Conservation (phyloP, 2,329 filamentous ascomycete species). For the Xylaria sp. region DNA sequence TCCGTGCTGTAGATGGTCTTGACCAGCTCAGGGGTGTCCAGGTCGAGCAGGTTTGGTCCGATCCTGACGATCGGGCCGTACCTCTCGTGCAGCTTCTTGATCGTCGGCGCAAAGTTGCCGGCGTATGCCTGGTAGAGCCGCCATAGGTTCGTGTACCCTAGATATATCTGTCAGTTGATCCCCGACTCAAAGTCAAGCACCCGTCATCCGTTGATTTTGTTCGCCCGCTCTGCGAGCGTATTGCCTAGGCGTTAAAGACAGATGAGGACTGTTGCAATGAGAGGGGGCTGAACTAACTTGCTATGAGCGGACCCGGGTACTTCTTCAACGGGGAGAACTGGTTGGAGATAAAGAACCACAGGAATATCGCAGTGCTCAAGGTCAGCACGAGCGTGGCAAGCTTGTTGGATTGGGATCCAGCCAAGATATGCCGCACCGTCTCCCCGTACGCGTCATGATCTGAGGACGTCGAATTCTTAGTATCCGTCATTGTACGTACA, state of each 20-base stretch:
- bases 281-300: background rate
- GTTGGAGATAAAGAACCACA: background rate
- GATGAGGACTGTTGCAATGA: background rate
- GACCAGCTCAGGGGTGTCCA: slow-evolving; percentile 34
- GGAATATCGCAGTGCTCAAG: background rate
- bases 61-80: slow-evolving; percentile 27
- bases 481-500: background rate
- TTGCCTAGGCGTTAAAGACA: background rate
- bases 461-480: background rate
- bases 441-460: background rate
- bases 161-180: background rate
- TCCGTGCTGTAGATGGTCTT: slow-evolving; percentile 40
- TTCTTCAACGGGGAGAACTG: background rate
- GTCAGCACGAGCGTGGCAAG: background rate
- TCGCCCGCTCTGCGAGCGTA: background rate
- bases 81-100: background rate
- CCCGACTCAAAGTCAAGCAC: background rate
- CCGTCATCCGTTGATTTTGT: background rate
- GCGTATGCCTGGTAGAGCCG: background rate
- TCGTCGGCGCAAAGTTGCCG: background rate
- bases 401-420: background rate
- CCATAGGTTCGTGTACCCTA: background rate
- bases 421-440: background rate
- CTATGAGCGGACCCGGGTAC: background rate
- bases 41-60: slow-evolving; percentile 37